Percentiles rank a stretch among this genome's conserved stretches.
phyloP scores from a whole-genome alignment of 352 stramenopile genomes.

The Plasmopara muralis region DNA sequence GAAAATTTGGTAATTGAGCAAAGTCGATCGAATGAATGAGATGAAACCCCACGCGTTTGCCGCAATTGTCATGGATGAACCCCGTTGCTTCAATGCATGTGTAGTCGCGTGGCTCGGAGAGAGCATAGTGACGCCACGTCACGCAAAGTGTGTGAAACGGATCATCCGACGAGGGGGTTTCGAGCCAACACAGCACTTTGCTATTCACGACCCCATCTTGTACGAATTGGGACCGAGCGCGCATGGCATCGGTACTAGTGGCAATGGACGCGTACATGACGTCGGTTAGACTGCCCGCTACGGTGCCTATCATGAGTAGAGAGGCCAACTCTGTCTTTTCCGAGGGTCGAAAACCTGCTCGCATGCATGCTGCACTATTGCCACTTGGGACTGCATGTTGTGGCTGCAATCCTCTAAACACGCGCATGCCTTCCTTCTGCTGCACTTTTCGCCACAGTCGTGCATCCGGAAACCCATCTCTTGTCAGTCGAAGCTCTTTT shows the following conservation, averaged over 20 bases:
- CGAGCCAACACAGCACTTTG: conserved; percentile 27
- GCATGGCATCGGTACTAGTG: conserved; percentile 30
- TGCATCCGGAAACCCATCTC: conserved; percentile 36
- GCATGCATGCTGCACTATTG: conserved; percentile 22
- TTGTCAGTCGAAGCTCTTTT: conserved; percentile 29
- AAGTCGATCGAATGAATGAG: conserved; percentile 55
- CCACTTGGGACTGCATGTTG: conserved; percentile 19
- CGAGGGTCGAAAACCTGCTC: conserved; percentile 7
- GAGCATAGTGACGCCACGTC: conserved; percentile 40
- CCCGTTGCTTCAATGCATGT: conserved; percentile 51
- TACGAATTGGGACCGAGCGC: conserved; percentile 37
- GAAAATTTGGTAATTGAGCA: conserved; percentile 29
- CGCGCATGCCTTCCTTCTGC: conserved; percentile 31
- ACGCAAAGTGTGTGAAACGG: conserved; percentile 46
- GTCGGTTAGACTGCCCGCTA: conserved; percentile 41
- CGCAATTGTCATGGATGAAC: conserved; percentile 25
- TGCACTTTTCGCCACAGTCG: conserved; percentile 37
- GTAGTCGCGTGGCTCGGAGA: conserved; percentile 43
- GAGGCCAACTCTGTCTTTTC: conserved; percentile 21
- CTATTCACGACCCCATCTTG: conserved; percentile 37
- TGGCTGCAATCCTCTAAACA: conserved; percentile 32
- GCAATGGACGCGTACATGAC: conserved; percentile 47
- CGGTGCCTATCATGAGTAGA: conserved; percentile 26
- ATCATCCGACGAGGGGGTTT: conserved; percentile 28
- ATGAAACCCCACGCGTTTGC: conserved; percentile 47